Conservation (phyloP, 768 basidiomycete species). For the Mycena haematopus region DNA sequence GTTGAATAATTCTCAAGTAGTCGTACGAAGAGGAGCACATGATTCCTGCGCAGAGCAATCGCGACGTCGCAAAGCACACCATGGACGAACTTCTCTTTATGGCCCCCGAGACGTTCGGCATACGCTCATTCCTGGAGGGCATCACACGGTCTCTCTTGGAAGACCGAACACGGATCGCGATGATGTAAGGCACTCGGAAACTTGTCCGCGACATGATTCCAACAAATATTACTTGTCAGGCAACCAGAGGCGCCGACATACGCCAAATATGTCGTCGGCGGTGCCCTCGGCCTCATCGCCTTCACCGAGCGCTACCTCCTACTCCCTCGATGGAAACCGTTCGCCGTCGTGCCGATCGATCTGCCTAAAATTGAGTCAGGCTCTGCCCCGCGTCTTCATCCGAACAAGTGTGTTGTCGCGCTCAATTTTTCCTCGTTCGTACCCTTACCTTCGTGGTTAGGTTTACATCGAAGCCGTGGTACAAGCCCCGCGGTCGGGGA, state of each 20-base stretch:
- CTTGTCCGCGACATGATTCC: not conserved
- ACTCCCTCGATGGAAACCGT: conserved; percentile 42
- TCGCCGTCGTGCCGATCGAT: conserved; percentile 33
- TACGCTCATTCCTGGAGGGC: conserved; percentile 43
- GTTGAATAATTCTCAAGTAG: conserved; percentile 30
- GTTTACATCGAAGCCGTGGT: conserved; percentile 51
- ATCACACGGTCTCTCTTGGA: conserved; percentile 48
- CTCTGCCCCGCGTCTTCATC: conserved; percentile 39
- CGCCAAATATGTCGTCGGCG: conserved; percentile 36
- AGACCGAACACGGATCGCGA: conserved; percentile 51
- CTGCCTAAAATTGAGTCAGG: conserved; percentile 31
- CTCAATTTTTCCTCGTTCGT: not conserved
- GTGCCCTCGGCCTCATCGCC: conserved; percentile 32
- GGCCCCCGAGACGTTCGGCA: conserved; percentile 45
- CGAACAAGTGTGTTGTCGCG: conserved; percentile 37
- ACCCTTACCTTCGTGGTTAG: conserved; percentile 26
- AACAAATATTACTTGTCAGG: conserved; percentile 32
- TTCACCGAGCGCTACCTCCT: conserved; percentile 46
- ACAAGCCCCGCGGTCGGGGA: conserved; percentile 45
- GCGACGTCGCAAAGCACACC: conserved; percentile 47
- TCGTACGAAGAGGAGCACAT: conserved; percentile 49
- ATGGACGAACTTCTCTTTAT: conserved; percentile 47
- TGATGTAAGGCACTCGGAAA: conserved; percentile 48
- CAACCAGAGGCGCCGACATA: conserved; percentile 44
- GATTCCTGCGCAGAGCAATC: conserved; percentile 49